Evolutionary conservation across 352 stramenopile species (phyloP).

Genomic region (Phytophthora sp.): DNA sequence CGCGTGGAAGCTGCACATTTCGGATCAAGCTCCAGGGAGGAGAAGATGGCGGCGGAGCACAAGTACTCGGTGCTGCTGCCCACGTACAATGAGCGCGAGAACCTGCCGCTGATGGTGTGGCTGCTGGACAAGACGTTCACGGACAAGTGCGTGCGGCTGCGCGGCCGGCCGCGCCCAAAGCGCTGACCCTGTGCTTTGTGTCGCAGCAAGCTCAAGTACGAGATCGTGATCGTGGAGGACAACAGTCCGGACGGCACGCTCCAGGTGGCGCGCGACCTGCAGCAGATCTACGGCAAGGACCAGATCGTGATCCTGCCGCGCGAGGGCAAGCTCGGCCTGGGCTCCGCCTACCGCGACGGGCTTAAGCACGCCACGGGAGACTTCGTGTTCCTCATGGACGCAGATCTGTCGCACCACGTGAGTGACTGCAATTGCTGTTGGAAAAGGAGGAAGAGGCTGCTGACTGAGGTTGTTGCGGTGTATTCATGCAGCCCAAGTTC

Average conservation of each 20-base stretch:
- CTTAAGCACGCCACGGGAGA: slow-evolving; percentile 93
- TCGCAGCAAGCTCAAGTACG: slow-evolving; percentile 88
- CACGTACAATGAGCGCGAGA: slow-evolving; percentile 99
- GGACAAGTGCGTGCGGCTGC: slow-evolving; percentile 67
- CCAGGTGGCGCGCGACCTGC: slow-evolving; percentile 91
- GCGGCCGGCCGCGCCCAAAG: too few relatives aligned
- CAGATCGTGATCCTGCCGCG: slow-evolving; percentile 94
- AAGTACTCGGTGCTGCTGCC: slow-evolving; percentile 97
- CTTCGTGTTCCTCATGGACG: slow-evolving; percentile 98
- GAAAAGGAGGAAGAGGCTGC: background rate
- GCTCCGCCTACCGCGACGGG: slow-evolving; percentile 96
- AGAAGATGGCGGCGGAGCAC: slow-evolving; percentile 24
- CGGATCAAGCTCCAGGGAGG: background rate
- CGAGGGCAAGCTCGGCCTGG: slow-evolving; percentile 95
- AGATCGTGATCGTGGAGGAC: slow-evolving; percentile 99
- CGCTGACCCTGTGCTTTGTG: background rate
- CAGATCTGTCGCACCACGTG: slow-evolving; percentile 98
- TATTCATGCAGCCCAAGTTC: slow-evolving; percentile 91
- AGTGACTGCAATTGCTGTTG: background rate
- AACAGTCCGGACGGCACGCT: slow-evolving; percentile 97
- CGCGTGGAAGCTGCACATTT: slow-evolving; percentile 17
- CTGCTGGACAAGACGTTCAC: slow-evolving; percentile 95
- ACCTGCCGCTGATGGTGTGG: slow-evolving; percentile 98
- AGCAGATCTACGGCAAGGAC: slow-evolving; percentile 92
- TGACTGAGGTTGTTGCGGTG: background rate